A percentile compares a stretch with the other conserved stretches of the same genome.
These are phyloP conservation scores for Lactifluus hygrophoroides DNA, from an alignment of 768 basidiomycete genomes.

Conservation along the genomic window DNA sequence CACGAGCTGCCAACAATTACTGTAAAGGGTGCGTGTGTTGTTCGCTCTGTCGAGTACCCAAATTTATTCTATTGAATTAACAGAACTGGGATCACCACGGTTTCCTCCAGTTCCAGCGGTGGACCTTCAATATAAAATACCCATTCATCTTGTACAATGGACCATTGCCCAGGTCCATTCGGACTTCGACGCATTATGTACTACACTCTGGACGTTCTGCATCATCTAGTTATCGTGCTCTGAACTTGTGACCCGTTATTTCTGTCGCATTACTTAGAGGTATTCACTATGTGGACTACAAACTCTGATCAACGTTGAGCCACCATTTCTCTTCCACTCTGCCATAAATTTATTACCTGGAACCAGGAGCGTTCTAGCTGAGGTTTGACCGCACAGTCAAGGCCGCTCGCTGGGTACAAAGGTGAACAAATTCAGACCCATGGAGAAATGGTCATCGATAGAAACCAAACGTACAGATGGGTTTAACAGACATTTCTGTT, in stretches of 20 bases:
- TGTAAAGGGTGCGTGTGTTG: constrained; percentile 41
- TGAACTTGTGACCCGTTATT: not conserved
- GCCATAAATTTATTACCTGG: constrained; percentile 30
- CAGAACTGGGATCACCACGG: constrained; percentile 12
- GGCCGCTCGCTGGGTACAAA: not conserved
- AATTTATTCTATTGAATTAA: not conserved
- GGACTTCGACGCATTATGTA: not conserved
- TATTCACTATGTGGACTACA: not conserved
- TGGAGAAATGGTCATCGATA: constrained; percentile 1
- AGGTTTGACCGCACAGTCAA: not conserved
- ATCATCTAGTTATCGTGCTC: not conserved
- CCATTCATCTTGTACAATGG: not conserved
- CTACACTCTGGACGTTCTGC: not conserved
- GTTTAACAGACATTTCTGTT: constrained; percentile 26
- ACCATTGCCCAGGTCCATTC: not conserved
- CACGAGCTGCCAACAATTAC: constrained; percentile 59
- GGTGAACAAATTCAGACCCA: constrained; percentile 10
- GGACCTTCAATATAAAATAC: not conserved
- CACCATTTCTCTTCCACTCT: constrained; percentile 32
- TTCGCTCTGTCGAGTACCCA: not conserved
- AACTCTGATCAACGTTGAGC: constrained; percentile 25
- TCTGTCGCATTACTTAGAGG: not conserved
- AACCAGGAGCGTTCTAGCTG: constrained; percentile 31
- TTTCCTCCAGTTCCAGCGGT: not conserved
- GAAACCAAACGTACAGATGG: not conserved